These are phyloP conservation scores for Ceratocystis papillata DNA, from an alignment of 2,329 filamentous ascomycete species.

Conservation along the genomic window DNA sequence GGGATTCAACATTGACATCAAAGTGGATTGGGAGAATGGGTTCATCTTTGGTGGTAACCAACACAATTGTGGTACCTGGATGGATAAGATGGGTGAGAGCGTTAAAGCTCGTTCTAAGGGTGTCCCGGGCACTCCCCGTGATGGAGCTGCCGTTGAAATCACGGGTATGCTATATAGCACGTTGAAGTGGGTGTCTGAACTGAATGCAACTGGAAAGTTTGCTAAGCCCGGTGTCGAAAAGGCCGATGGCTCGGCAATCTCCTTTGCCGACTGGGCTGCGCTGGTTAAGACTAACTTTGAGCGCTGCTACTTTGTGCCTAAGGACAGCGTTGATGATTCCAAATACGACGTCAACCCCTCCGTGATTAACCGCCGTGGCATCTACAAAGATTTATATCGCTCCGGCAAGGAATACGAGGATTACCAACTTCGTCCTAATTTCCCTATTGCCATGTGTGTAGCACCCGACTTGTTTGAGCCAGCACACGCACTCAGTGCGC, in stretches of 20 bases:
- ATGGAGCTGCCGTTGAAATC: slow-evolving; percentile 91
- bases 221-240: slow-evolving; percentile 62
- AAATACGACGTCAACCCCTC: slow-evolving; percentile 69
- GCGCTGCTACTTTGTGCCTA: slow-evolving; percentile 77
- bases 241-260: slow-evolving; percentile 48
- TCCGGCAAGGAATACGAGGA: slow-evolving; percentile 95
- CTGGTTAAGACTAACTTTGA: slow-evolving; percentile 82
- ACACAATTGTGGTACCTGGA: slow-evolving; percentile 94
- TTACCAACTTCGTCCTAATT: slow-evolving; percentile 91
- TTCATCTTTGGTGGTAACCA: slow-evolving; percentile 92
- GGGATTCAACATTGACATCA: slow-evolving; percentile 84
- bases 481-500: slow-evolving; percentile 64
- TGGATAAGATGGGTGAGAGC: slow-evolving; percentile 99
- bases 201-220: slow-evolving; percentile 60
- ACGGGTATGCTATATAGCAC: slow-evolving; percentile 87
- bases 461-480: slow-evolving; percentile 78
- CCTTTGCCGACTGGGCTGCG: slow-evolving; percentile 66
- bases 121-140: slow-evolving; percentile 87
- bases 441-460: slow-evolving; percentile 88
- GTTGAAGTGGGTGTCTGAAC: slow-evolving; percentile 62
- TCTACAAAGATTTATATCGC: slow-evolving; percentile 95
- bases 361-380: slow-evolving; percentile 79
- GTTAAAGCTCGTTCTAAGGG: slow-evolving; percentile 84
- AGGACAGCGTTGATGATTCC: slow-evolving; percentile 55
- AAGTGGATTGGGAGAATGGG: slow-evolving; percentile 82